phyloP scores from a whole-genome alignment of 192 early-diverging fungal genomes.

The Coemansia sp. region DNA sequence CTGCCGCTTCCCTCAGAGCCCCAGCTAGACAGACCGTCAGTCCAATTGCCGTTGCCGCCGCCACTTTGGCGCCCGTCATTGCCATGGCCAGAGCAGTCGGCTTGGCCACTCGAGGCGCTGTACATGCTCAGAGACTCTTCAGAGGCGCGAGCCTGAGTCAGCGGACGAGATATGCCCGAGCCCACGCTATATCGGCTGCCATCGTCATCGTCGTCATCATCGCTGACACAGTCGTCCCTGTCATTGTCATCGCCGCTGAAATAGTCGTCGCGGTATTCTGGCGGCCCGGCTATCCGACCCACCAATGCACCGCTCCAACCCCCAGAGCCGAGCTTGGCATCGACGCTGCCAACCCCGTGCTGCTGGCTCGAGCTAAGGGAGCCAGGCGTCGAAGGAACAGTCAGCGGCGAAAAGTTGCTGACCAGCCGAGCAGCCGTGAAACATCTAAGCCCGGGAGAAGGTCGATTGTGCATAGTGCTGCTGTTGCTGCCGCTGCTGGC shows the following conservation, averaged over 20 bases:
- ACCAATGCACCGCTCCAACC: background rate
- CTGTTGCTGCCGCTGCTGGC: background rate
- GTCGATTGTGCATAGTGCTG: background rate
- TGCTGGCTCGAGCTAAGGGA: constrained; percentile 24
- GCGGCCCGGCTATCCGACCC: background rate
- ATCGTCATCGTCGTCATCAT: background rate
- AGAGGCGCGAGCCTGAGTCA: constrained; percentile 27
- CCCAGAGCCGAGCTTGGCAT: background rate
- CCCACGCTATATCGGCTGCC: constrained; percentile 10
- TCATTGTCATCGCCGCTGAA: background rate
- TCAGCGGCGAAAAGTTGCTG: constrained; percentile 55
- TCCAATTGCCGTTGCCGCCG: constrained; percentile 7
- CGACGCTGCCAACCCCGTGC: background rate
- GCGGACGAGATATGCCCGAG: constrained; percentile 12
- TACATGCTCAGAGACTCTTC: constrained; percentile 31
- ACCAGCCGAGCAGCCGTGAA: constrained; percentile 24
- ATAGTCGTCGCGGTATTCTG: constrained; percentile 2
- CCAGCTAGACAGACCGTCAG: constrained; percentile 1
- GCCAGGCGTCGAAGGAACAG: constrained; percentile 49
- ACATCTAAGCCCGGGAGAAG: constrained; percentile 15
- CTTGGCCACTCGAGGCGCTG: constrained; percentile 27
- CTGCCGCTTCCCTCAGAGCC: background rate
- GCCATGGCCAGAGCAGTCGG: constrained; percentile 4
- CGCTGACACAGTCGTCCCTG: background rate
- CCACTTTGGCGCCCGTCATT: background rate